Percentiles rank a stretch among this genome's conserved stretches.
Evolutionary conservation across 495 filamentous ascomycete species (phyloP).

Genomic region (Xylaria longipes): DNA sequence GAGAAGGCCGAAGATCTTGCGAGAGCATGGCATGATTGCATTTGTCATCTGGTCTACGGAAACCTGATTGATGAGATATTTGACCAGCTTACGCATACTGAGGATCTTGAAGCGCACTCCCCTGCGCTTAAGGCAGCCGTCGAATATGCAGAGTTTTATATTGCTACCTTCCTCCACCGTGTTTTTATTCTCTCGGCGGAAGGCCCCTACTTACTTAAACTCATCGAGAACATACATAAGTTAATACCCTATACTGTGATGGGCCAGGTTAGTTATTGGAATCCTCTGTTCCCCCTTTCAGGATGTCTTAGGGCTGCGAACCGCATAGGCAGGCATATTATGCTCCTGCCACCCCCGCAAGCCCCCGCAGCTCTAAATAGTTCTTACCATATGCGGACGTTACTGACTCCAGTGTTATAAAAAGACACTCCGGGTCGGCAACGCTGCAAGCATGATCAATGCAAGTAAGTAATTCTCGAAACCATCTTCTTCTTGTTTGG

Average conservation of each 20-base stretch:
- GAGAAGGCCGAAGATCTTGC: slow-evolving; percentile 58
- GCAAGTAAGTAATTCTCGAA: too few species aligned
- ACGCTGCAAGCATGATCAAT: slow-evolving; percentile 72
- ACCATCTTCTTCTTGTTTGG: too few species aligned
- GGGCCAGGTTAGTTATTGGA: slow-evolving; percentile 44
- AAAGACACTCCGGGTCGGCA: slow-evolving; percentile 65
- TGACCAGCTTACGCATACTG: slow-evolving; percentile 56
- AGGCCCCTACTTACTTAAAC: slow-evolving; percentile 65
- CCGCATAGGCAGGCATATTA: neutral
- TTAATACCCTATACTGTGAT: slow-evolving; percentile 66
- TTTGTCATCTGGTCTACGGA: slow-evolving; percentile 65
- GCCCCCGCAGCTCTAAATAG: neutral
- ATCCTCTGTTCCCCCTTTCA: neutral
- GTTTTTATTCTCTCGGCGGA: slow-evolving; percentile 67
- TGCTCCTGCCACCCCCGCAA: neutral
- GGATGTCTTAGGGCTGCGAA: neutral
- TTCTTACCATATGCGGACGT: neutral
- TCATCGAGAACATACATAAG: slow-evolving; percentile 62
- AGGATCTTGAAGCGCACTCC: slow-evolving; percentile 63
- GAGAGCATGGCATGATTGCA: slow-evolving; percentile 61
- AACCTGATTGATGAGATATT: slow-evolving; percentile 64
- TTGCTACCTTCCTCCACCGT: slow-evolving; percentile 69
- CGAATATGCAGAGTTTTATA: slow-evolving; percentile 63
- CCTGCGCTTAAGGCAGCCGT: slow-evolving; percentile 60
- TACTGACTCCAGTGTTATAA: neutral